These are phyloP conservation scores for Phyllostachys edulis DNA, from an alignment of 176 grass and related monocot genomes.

Conservation along the genomic window DNA sequence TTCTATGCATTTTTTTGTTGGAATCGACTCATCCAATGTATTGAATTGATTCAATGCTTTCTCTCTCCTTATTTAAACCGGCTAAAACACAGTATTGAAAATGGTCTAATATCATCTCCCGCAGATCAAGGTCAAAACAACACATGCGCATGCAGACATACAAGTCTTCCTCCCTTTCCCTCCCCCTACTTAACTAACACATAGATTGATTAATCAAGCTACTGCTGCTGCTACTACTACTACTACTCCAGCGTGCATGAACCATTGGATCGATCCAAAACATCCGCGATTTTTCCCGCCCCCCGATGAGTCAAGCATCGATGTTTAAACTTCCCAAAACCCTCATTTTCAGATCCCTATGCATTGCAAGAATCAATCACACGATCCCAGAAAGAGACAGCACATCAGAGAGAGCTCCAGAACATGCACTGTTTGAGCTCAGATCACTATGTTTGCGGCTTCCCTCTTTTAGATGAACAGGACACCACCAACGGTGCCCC, in stretches of 20 bases:
- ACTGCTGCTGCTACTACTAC: neutral
- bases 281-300: neutral
- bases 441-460: neutral
- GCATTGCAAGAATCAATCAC: neutral
- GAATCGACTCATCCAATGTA: too few species aligned
- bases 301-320: neutral
- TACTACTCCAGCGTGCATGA: neutral
- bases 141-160: constrained; percentile 14
- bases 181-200: neutral
- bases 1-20: too few species aligned
- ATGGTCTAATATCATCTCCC: constrained; percentile 22
- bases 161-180: neutral
- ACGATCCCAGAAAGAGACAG: neutral
- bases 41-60: too few species aligned
- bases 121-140: constrained; percentile 32
- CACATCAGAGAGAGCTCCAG: neutral
- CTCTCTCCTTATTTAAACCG: too few species aligned
- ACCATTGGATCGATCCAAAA: neutral
- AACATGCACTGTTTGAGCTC: constrained; percentile 1
- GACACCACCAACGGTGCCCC: too few species aligned
- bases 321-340: neutral
- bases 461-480: too few species aligned
- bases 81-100: too few species aligned
- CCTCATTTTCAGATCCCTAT: neutral
- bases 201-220: constrained; percentile 1